These are phyloP conservation scores for Cotoneaster glaucophyllus DNA, from an alignment of 306 rosid species.

Conservation along the genomic window DNA sequence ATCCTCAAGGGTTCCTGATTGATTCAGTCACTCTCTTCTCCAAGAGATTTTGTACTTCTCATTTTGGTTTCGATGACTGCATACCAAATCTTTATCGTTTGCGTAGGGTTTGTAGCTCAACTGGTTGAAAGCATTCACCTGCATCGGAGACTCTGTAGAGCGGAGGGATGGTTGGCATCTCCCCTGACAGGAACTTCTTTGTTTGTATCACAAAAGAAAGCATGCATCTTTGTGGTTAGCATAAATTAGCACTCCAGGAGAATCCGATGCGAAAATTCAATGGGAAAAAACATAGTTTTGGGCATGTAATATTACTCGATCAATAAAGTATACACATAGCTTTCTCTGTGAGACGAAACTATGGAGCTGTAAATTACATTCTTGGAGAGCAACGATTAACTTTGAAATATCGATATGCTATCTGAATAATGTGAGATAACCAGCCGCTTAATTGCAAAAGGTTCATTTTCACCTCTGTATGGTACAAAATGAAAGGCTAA, in stretches of 20 bases:
- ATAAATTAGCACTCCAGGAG: neutral
- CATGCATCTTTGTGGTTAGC: neutral
- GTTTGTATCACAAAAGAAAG: too few species aligned
- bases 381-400: constrained; percentile 7
- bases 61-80: neutral
- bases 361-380: constrained; percentile 20
- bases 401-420: neutral
- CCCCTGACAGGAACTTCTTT: too few species aligned
- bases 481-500: constrained; percentile 22
- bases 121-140: neutral
- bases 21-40: neutral
- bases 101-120: neutral
- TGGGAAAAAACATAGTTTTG: neutral
- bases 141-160: too few species aligned
- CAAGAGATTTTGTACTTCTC: neutral
- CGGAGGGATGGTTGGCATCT: too few species aligned
- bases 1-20: constrained; percentile 57
- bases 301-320: constrained; percentile 1
- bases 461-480: constrained; percentile 15
- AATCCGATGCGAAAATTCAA: neutral
- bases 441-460: constrained; percentile 9
- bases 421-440: constrained; percentile 13
- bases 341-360: constrained; percentile 13
- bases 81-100: neutral
- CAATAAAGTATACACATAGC: constrained; percentile 8